These are phyloP conservation scores for Cladosporium oxysporum DNA, from an alignment of 2,329 filamentous ascomycete genomes.

Conservation along the genomic window DNA sequence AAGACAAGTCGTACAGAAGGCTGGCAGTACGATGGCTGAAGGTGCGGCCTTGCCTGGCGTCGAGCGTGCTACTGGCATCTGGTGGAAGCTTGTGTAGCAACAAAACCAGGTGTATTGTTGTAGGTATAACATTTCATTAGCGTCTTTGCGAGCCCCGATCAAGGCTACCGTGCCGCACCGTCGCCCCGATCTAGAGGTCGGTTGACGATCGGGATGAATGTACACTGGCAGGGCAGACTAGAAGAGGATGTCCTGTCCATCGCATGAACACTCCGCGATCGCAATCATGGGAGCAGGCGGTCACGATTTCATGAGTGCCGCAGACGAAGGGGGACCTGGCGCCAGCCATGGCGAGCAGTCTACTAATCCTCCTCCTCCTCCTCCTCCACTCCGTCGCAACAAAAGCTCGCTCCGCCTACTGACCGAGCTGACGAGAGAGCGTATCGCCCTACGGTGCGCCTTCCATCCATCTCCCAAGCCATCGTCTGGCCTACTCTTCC, in stretches of 20 bases:
- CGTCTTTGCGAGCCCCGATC: neutral
- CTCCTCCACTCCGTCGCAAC: conserved; percentile 7
- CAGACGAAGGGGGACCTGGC: neutral
- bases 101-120: too few species aligned
- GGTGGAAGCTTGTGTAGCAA: too few species aligned
- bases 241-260: neutral
- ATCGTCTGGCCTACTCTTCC: neutral
- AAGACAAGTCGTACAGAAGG: too few species aligned
- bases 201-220: neutral
- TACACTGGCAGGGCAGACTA: neutral
- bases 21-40: too few species aligned
- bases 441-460: neutral
- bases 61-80: too few species aligned
- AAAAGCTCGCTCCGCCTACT: neutral
- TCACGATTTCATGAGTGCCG: neutral
- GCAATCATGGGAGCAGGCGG: neutral
- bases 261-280: neutral
- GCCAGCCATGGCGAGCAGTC: neutral
- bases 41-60: too few species aligned
- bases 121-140: neutral
- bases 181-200: neutral
- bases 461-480: neutral
- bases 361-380: neutral
- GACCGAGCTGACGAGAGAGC: neutral
- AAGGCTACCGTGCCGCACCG: neutral